These are phyloP conservation scores for Pseudogymnoascus sp. DNA, from an alignment of 2,329 filamentous ascomycete species.

Conservation along the genomic window DNA sequence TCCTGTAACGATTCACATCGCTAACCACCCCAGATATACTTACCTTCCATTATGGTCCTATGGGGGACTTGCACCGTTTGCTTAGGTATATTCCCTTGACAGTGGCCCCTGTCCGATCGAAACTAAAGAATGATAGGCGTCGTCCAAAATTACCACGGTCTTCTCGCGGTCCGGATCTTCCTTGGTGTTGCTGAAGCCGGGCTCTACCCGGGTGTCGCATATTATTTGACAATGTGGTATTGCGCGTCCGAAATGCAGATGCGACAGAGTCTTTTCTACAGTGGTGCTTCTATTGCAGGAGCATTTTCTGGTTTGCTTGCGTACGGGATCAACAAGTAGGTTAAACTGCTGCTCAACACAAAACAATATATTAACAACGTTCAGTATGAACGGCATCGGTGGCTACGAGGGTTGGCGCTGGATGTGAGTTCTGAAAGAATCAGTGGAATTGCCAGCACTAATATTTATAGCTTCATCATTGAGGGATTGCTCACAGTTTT, in stretches of 20 bases:
- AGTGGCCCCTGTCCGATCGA: constrained; percentile 54
- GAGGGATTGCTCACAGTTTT: constrained; percentile 39
- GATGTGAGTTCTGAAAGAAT: constrained; percentile 44
- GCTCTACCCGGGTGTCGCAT: constrained; percentile 30
- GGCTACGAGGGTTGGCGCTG: constrained; percentile 41
- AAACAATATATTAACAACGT: constrained; percentile 8
- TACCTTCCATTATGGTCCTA: constrained; percentile 35
- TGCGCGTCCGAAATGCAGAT: constrained; percentile 47
- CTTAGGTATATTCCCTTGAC: constrained; percentile 32
- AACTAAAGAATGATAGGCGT: constrained; percentile 55
- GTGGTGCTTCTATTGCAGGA: constrained; percentile 32
- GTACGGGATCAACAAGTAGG: constrained; percentile 34
- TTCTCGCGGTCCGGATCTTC: constrained; percentile 38
- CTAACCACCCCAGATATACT: constrained; percentile 34
- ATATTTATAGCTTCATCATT: constrained; percentile 35
- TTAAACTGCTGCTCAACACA: not conserved
- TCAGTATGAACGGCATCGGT: constrained; percentile 40
- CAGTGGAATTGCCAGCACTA: not conserved
- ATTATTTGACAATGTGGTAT: constrained; percentile 53
- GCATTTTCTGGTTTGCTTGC: constrained; percentile 42
- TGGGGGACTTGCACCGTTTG: constrained; percentile 50
- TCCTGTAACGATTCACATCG: not conserved
- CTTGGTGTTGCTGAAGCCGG: constrained; percentile 20
- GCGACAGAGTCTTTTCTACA: constrained; percentile 34
- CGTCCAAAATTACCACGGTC: constrained; percentile 53